These are phyloP conservation scores for Talaromyces sp. DNA, from an alignment of 2,329 filamentous ascomycete species.

Conservation along the genomic window DNA sequence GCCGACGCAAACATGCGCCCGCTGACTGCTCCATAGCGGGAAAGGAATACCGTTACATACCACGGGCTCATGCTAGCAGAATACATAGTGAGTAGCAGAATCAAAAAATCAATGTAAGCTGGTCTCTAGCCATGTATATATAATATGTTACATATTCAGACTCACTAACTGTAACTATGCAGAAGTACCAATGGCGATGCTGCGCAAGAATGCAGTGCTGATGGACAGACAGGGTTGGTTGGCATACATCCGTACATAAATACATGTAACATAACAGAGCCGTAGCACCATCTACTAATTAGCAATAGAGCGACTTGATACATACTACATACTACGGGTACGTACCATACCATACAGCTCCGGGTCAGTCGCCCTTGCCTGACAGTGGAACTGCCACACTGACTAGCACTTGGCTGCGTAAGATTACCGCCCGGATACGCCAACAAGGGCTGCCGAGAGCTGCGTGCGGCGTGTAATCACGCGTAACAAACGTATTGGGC, in stretches of 20 bases:
- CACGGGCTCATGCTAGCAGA: not conserved
- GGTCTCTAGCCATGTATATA: not conserved
- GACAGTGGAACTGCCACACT: conserved; percentile 1
- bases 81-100: not conserved
- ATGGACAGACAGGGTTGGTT: not conserved
- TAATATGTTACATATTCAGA: not conserved
- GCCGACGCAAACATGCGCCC: not conserved
- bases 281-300: not conserved
- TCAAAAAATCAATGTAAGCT: not conserved
- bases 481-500: not conserved
- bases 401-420: not conserved
- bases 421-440: not conserved
- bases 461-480: not conserved
- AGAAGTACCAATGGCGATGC: not conserved
- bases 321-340: not conserved
- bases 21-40: not conserved
- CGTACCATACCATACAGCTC: not conserved
- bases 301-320: not conserved
- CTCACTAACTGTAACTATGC: no score
- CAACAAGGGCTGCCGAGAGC: not conserved
- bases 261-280: not conserved
- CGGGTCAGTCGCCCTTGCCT: conserved; percentile 2
- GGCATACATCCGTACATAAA: not conserved
- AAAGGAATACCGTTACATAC: not conserved
- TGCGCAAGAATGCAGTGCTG: not conserved